Evolutionary conservation across 1,284 basidiomycete genomes (phyloP), one percentile per base, ranked within the genome.

Genomic region (Meira miltonrushii): DNA sequence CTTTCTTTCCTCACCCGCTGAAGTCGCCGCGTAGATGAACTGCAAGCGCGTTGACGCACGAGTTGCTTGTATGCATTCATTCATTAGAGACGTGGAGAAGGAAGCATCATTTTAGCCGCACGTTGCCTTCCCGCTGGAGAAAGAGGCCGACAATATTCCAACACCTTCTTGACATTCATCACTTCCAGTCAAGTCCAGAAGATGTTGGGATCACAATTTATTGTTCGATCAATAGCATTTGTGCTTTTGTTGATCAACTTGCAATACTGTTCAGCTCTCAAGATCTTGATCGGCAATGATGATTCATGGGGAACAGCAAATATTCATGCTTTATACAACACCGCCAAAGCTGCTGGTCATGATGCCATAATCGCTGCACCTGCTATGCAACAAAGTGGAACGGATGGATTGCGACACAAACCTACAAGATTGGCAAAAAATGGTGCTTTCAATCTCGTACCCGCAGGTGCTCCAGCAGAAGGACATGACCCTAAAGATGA

Each of bases 281-380:
- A 58, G 21, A 58, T 58, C 25, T 53, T 58, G 23, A 56, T 58
- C 13, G 38, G 53, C 13, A 58, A 58, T 44, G 57, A 58, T 39
- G 57, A 58, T 41, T 41, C 41, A 23, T 58, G 43, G 17, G 57
- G 57, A 15, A 55, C 53, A 4, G 57, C 57, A 41, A 58, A 58
- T 53, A 58, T 55, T n/a, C 39, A 48, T 13, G 47, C 57, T 37
- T 53, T 58, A 21, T 58, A 54, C 43, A 13, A 39, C 39, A 28
- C 57, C 12, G 13, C 51, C 11, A 23, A 37, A 37, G 25, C 19
- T 12, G 44, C 47, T 1, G 57, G 57, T 7, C 57, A 58, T 48
- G n/a, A 38, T 0, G 48, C 54, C 38, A n/a, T 58, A 21, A 44
- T 58, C 3, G 21, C 52, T 15, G 57, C 57, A 17, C 57, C 57